Percentiles rank a stretch among this genome's conserved stretches.
Evolutionary conservation across 768 basidiomycete genomes (phyloP).

Genomic region (Lactarius pseudohatsudake): DNA sequence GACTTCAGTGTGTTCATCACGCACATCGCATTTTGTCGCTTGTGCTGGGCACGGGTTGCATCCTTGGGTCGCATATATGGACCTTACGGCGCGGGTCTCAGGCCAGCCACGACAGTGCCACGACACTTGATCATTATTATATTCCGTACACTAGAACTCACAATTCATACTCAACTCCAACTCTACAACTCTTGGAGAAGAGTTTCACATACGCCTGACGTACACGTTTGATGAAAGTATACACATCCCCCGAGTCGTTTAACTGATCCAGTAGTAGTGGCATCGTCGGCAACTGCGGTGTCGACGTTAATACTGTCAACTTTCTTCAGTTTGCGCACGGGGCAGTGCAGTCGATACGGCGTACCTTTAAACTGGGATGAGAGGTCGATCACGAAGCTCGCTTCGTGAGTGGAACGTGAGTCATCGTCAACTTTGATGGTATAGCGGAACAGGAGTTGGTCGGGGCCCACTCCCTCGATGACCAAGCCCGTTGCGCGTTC

Average conservation of each 20-base stretch:
- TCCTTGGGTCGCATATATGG: too few species aligned
- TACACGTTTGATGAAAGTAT: slow-evolving; percentile 65
- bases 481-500: slow-evolving; percentile 49
- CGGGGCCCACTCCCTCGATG: slow-evolving; percentile 77
- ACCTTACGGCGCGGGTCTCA: too few species aligned
- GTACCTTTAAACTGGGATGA: slow-evolving; percentile 22
- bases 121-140: too few species aligned
- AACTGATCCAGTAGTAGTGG: slow-evolving; percentile 68
- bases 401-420: slow-evolving; percentile 17
- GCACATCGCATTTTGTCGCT: too few species aligned
- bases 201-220: slow-evolving; percentile 52
- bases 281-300: slow-evolving; percentile 65
- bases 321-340: neutral
- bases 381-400: slow-evolving; percentile 29
- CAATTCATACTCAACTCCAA: too few species aligned
- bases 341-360: neutral
- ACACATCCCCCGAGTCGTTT: slow-evolving; percentile 69
- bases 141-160: too few species aligned
- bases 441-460: slow-evolving; percentile 74
- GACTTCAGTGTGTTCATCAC: too few species aligned
- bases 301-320: slow-evolving; percentile 73
- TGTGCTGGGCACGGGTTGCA: too few species aligned
- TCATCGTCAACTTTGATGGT: slow-evolving; percentile 12
- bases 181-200: slow-evolving; percentile 15
- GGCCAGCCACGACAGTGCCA: too few species aligned